Base-by-base conservation (phyloP, 345 rosid genomes). In the Eucalyptus pauciflora region DNA sequence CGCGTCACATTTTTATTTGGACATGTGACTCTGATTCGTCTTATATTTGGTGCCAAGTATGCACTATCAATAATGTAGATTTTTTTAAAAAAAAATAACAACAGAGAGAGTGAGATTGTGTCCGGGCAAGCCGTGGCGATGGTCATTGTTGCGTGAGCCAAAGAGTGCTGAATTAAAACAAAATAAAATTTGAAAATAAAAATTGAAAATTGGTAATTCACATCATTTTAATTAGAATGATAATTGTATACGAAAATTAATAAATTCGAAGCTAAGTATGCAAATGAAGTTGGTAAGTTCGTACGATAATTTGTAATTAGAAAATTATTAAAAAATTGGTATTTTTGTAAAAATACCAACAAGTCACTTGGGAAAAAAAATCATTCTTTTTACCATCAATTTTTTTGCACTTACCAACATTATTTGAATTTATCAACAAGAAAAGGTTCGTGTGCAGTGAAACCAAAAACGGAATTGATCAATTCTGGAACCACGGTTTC, bases 71-170 rank as follows among this genome's bases (percentile, higher is more conserved):
- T n/a, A n/a, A 64, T 64, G 10, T 14, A 64, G 9, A 14, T 14
- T 0, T 13, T 7, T 12, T 51, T 17, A 6, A 0, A 6, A 13
- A 60, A 27, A 27, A 64, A 64, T 4, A 67, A n/a, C 3, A n/a
- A n/a, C 20, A 67, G 37, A n/a, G 62, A 56, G 41, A 67, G 20
- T 67, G 41, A 15, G 41, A 31, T 67, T 67, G 2, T 67, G 76
- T 67, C 76, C 41, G 41, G 41, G 37, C 41, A 67, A 67, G 20
- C 37, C 37, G 33, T 8, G 76, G 76, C 41, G 41, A 62, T 27
- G 33, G 69, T 27, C 31, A 62, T 62, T 27, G 69, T 62, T 62
- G 69, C 15, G 31, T 62, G 69, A 4, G 31, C 15, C 33, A 62
- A 64, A 64, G 41, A 67, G 22, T 31, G 79, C 41, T 31, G 79